phyloP scores from a whole-genome alignment of 2,329 filamentous ascomycete genomes.

The Fragosphaeria purpurea region DNA sequence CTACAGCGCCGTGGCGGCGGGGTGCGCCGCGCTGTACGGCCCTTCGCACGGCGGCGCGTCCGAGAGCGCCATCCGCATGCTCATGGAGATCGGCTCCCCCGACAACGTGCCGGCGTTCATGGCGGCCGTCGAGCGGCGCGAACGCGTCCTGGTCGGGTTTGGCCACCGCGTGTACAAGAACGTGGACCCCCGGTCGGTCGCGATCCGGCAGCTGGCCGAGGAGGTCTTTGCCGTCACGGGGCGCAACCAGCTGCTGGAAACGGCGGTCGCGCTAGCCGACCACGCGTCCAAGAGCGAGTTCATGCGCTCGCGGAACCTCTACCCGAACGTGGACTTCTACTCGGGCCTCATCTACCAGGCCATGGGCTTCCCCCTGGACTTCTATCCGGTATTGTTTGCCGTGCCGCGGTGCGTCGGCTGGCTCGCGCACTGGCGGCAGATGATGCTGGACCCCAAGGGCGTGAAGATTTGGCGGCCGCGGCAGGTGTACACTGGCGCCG shows the following conservation, averaged over 20 bases:
- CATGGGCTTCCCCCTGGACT: conserved; percentile 43
- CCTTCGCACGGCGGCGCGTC: conserved; percentile 51
- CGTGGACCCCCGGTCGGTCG: conserved; percentile 34
- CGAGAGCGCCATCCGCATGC: conserved; percentile 44
- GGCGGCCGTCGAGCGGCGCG: conserved; percentile 36
- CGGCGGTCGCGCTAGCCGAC: conserved; percentile 34
- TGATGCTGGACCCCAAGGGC: conserved; percentile 26
- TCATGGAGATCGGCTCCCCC: conserved; percentile 39
- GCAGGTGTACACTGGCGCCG: background rate
- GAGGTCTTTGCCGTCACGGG: conserved; percentile 40
- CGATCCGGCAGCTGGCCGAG: conserved; percentile 37
- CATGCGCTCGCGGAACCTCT: conserved; percentile 37
- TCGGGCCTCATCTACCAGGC: conserved; percentile 42
- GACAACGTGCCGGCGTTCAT: conserved; percentile 42
- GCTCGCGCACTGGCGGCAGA: conserved; percentile 42
- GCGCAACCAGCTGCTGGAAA: conserved; percentile 40
- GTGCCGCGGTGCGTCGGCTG: conserved; percentile 41
- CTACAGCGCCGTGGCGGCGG: conserved; percentile 40
- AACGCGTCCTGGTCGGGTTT: conserved; percentile 44
- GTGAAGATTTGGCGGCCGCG: conserved; percentile 1
- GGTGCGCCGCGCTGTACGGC: conserved; percentile 44
- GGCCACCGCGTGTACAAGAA: conserved; percentile 46
- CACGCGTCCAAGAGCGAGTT: conserved; percentile 36
- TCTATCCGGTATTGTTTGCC: conserved; percentile 41
- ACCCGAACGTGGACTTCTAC: conserved; percentile 44